phyloP scores from a whole-genome alignment of 2,329 filamentous ascomycete genomes.

The Scytalidium lignicola region DNA sequence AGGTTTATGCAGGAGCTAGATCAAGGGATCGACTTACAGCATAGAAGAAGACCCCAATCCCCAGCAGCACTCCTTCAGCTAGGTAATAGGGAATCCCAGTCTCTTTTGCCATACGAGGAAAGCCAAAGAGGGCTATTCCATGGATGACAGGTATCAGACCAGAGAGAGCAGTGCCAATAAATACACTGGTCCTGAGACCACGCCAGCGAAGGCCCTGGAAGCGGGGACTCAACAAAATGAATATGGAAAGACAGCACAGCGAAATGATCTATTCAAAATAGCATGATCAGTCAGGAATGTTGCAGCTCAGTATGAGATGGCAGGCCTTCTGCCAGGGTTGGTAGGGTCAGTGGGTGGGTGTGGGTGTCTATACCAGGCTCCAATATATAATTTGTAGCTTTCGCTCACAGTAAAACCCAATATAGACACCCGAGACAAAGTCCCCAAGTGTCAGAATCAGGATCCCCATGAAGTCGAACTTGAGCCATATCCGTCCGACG shows the following conservation, averaged over 20 bases:
- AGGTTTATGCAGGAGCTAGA: slow-evolving; percentile 6
- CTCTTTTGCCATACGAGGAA: slow-evolving; percentile 6
- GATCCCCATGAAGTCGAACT: slow-evolving; percentile 8
- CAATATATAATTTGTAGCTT: slow-evolving; percentile 12
- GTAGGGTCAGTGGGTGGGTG: slow-evolving; percentile 6
- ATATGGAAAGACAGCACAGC: slow-evolving; percentile 23
- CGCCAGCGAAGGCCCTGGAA: slow-evolving; percentile 14
- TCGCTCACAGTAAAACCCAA: slow-evolving; percentile 16
- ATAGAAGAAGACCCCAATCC: slow-evolving; percentile 32
- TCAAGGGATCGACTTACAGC: slow-evolving; percentile 26
- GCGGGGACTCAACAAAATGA: slow-evolving; percentile 23
- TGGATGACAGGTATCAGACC: slow-evolving; percentile 22
- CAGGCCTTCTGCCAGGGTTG: too few relatives aligned
- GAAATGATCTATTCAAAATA: slow-evolving; percentile 7
- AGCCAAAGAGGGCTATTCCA: slow-evolving; percentile 15
- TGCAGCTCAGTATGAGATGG: slow-evolving; percentile 6
- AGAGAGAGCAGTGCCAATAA: slow-evolving; percentile 19
- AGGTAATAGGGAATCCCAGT: slow-evolving; percentile 17
- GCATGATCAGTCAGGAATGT: slow-evolving; percentile 5
- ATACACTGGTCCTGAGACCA: slow-evolving; percentile 18
- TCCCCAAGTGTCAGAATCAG: slow-evolving; percentile 8
- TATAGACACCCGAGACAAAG: slow-evolving; percentile 14
- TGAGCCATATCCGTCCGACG: slow-evolving; percentile 7
- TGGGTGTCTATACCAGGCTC: slow-evolving; percentile 10
- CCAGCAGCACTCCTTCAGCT: slow-evolving; percentile 9